Base-by-base conservation (phyloP, 2,329 filamentous ascomycete genomes). In the Chrysoporthe deuterocubensis region DNA sequence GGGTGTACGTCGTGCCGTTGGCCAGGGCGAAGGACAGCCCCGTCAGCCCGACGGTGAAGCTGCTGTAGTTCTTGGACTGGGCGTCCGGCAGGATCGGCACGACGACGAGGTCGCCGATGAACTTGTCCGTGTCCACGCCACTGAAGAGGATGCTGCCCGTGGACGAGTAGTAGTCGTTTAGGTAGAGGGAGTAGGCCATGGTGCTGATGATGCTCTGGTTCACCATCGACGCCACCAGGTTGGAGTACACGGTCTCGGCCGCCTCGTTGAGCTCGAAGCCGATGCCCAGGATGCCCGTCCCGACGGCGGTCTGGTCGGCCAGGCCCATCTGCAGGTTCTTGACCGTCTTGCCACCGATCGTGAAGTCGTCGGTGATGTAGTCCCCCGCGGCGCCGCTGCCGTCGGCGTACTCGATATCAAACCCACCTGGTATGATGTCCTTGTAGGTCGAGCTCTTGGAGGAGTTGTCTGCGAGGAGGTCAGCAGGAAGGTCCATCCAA, bases 111-210 rank as follows among this genome's bases (percentile, higher is more conserved):
- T 79, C 72, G 65, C 89, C 89, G 4, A 83, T 80, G 78, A 87
- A 92, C 77, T 92, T 92, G 69, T 83, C 83, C 1, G 84, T 89
- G 78, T 92, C 89, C 66, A 92, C 83, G 60, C 90, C 90, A 67
- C 90, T 90, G 71, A 92, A 92, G 16, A 92, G 81, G 70, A 92
- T 87, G 70, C 82, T 86, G 54, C 90, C 90, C 0, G 83, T 85
- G 34, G 83, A 84, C 4, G 88, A 83, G 64, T 87, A 82, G 44
- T 81, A 74, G 74, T 85, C 81, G 71, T 84, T 82, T 67, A 88
- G 81, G 81, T 89, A 93, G 37, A 94, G 78, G 70, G 89, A 92
- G 79, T 91, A 93, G 4, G 89, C 88, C 72, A 87, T 86, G 40
- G 82, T 83, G 65, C 84, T 82, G 74, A 92, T 92, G 62, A 86